Evolutionary conservation across 2,329 filamentous ascomycete species (phyloP).

Genomic region (Aspergillus ustus): DNA sequence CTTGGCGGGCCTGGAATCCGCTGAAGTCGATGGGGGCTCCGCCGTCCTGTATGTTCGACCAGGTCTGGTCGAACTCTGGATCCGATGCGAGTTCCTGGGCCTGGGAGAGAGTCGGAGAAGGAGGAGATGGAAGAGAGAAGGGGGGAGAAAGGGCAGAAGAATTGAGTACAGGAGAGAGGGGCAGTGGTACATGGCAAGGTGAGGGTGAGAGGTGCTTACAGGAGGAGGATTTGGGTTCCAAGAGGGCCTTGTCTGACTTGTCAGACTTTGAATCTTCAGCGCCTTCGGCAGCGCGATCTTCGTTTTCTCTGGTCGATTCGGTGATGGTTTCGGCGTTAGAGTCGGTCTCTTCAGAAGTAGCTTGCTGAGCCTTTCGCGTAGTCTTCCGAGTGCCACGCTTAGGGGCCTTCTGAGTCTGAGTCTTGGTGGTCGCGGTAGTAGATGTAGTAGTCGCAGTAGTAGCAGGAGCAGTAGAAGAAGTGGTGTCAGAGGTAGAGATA

Average conservation of each 20-base stretch:
- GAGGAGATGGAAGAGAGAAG: neutral
- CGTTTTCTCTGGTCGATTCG: conserved; percentile 12
- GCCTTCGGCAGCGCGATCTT: conserved; percentile 4
- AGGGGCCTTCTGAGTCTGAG: conserved; percentile 18
- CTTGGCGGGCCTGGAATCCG: neutral
- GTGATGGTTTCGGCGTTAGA: conserved; percentile 7
- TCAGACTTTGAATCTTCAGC: neutral
- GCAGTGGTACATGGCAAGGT: neutral
- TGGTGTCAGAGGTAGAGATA: neutral
- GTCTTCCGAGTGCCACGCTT: conserved; percentile 23
- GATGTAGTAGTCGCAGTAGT: neutral
- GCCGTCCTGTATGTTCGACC: too few species aligned
- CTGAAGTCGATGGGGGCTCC: too few species aligned
- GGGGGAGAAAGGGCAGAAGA: neutral
- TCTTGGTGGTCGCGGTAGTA: conserved; percentile 14
- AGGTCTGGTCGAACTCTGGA: neutral
- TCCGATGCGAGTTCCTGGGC: neutral
- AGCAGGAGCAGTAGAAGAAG: neutral
- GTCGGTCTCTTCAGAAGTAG: conserved; percentile 13
- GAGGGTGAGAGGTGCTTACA: conserved; percentile 19
- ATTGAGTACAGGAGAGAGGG: neutral
- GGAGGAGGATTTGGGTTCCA: conserved; percentile 20
- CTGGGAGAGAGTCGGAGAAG: neutral
- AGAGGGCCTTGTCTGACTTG: conserved; percentile 6
- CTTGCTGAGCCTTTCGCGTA: conserved; percentile 17